Base-by-base conservation (phyloP, 2,329 filamentous ascomycete genomes). In the Botrytis fragariae region DNA sequence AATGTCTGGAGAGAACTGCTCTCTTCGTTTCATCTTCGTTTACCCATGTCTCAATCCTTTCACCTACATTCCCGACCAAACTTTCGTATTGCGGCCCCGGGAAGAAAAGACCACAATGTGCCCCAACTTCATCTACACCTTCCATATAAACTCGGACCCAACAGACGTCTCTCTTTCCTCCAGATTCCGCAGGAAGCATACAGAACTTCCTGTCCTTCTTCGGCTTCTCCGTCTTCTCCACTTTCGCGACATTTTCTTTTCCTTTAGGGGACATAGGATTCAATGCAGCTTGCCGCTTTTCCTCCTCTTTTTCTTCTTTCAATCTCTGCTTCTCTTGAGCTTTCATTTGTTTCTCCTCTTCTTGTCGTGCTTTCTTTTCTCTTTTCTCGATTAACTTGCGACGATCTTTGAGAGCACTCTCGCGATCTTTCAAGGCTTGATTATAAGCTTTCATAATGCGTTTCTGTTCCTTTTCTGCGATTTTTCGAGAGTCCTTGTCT, bases 81-180 rank as follows among this genome's bases (percentile, higher is more conserved):
- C 83, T 83, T 78, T 94, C 92, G 79, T 96, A 95, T 73, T 93
- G 91, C 74, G 90, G 86, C 10, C 91, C 90, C 0, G 89, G 83
- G 20, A 93, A 88, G 83, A 97, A 97, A 69, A 97, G 84, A 0
- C 92, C 91, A 75, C 93, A 95, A 81, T 97, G 94, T 16, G 94
- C 95, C 10, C 89, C 90, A 1, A 97, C 92, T 82, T 97, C 93
- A 79, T 97, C 94, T 74, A 96, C 90, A 70, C 90, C 90, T 73
- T 91, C 87, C 92, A 98, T 96, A 78, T 90, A 91, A 4, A 97
- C 88, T 62, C 91, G 86, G 1, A 94, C 84, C 94, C 95, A 97
- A 25, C 90, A 88, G 7, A 87, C 84, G 80, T 97, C 93, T 61
- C 86, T 83, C 74, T 85, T 84, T 10, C 89, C 90, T 70, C 85